phyloP scores from a whole-genome alignment of 176 grass and related monocot genomes.

The Oryza nivara region DNA sequence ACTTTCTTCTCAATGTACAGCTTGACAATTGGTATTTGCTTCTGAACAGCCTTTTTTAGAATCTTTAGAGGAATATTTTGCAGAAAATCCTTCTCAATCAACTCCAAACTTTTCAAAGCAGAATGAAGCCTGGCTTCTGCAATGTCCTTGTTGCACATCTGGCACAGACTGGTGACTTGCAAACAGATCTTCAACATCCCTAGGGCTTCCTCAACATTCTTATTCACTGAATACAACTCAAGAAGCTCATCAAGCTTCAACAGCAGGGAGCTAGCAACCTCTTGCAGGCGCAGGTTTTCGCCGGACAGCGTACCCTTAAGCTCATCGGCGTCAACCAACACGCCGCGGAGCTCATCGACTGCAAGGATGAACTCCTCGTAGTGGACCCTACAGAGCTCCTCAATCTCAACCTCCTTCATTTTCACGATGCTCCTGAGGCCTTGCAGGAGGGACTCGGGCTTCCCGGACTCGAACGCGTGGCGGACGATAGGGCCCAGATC shows the following conservation, averaged over 20 bases:
- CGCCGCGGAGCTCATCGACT: constrained; percentile 64
- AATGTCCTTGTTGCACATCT: constrained; percentile 67
- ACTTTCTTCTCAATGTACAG: constrained; percentile 79
- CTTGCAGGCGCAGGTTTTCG: constrained; percentile 69
- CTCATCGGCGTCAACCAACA: constrained; percentile 75
- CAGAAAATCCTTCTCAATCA: constrained; percentile 72
- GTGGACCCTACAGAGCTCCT: constrained; percentile 72
- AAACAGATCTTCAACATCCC: constrained; percentile 62
- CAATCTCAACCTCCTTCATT: constrained; percentile 80
- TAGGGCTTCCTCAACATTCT: constrained; percentile 59
- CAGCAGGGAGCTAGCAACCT: constrained; percentile 53
- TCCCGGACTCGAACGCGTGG: constrained; percentile 65
- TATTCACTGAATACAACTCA: constrained; percentile 59
- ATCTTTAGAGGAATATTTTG: constrained; percentile 68
- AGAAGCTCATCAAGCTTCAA: constrained; percentile 67
- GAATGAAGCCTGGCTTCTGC: constrained; percentile 52
- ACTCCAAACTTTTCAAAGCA: constrained; percentile 69
- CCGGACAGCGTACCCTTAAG: constrained; percentile 57
- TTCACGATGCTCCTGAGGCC: constrained; percentile 59
- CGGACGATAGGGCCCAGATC: constrained; percentile 67
- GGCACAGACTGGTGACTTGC: constrained; percentile 59
- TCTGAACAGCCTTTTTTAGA: constrained; percentile 60
- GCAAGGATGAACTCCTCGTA: constrained; percentile 90
- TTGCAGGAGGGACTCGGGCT: constrained; percentile 67
- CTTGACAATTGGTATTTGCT: constrained; percentile 75